A percentile compares a stretch with the other conserved stretches of the same genome.
phyloP scores from a whole-genome alignment of 768 basidiomycete genomes.

The Mycena olivaceomarginata region DNA sequence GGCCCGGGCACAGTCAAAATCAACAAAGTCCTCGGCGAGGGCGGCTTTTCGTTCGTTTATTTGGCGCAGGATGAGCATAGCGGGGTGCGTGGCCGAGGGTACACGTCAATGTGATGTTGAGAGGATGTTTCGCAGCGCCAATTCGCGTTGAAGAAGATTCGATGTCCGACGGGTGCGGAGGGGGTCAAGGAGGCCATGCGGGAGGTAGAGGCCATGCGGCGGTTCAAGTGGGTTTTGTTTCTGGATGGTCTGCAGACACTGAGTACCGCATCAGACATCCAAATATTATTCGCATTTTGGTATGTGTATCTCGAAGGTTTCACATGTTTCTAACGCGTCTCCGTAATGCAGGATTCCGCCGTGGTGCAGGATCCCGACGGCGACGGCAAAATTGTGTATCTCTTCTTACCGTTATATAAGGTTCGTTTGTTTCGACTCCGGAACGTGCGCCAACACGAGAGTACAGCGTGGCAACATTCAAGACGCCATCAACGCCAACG shows the following conservation, averaged over 20 bases:
- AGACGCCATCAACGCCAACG: conserved; percentile 92
- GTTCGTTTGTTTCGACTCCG: conserved; percentile 57
- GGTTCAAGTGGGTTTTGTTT: conserved; percentile 85
- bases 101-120: neutral
- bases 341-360: conserved; percentile 83
- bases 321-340: conserved; percentile 42
- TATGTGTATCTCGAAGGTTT: conserved; percentile 52
- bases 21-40: conserved; percentile 95
- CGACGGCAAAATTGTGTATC: conserved; percentile 95
- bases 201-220: conserved; percentile 94
- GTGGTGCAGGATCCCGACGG: conserved; percentile 96
- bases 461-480: conserved; percentile 92
- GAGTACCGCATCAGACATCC: conserved; percentile 78
- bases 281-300: conserved; percentile 97
- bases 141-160: conserved; percentile 98
- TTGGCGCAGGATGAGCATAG: conserved; percentile 91
- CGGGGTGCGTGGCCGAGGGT: conserved; percentile 71
- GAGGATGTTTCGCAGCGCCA: conserved; percentile 71
- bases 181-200: conserved; percentile 93
- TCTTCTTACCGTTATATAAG: conserved; percentile 96
- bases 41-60: conserved; percentile 96
- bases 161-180: conserved; percentile 92
- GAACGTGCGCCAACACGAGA: conserved; percentile 27
- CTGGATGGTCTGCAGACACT: neutral
- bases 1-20: conserved; percentile 81